Base-by-base conservation (phyloP, 768 basidiomycete species). In the Tricholoma furcatifolium region DNA sequence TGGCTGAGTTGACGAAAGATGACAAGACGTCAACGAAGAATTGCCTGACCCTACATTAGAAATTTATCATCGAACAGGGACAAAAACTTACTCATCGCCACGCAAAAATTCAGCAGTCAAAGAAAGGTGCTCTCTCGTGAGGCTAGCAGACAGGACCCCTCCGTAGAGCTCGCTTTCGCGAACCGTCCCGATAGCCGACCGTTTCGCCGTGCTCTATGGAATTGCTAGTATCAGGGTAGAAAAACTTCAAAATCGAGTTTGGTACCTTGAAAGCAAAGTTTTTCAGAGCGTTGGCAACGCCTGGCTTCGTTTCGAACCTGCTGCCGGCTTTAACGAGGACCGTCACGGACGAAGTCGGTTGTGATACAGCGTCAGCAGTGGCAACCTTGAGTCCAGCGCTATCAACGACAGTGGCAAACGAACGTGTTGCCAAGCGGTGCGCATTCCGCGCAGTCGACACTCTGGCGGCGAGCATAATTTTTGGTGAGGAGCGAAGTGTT, bases 211-310 rank as follows among this genome's bases (percentile, higher is more conserved):
- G 74, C 88, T 90, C 96, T 98, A 35, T 20, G 14, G 49, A 47
- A 18, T 43, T 31, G 18, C 15, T 54, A 50, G 32, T 15, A 35
- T 30, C 15, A 32, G 17, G 17, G 10, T 27, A 7, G 27, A 18
- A 20, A 18, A 32, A 2, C 20, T 42, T 47, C 45, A 18, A 27
- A 27, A 20, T 18, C 17, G 31, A 48, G 4, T 43, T 43, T 11
- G 41, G 24, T 65, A 98, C 96, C 89, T 97, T 98, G 86, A 96
- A 98, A 54, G 94, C 88, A 81, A 94, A 98, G 83, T 93, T 95
- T 82, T 97, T 97, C 71, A 98, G 80, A 56, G 84, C 87, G 76
- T 96, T 91, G 2, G 96, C 94, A 53, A 93, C 83, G 62, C 96
- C 96, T 39, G 93, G 83, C 66, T 87, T 87, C 57, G 84, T 72